Base-by-base conservation (phyloP, 2,329 filamentous ascomycete species). In the Hymenoscyphus repandus region DNA sequence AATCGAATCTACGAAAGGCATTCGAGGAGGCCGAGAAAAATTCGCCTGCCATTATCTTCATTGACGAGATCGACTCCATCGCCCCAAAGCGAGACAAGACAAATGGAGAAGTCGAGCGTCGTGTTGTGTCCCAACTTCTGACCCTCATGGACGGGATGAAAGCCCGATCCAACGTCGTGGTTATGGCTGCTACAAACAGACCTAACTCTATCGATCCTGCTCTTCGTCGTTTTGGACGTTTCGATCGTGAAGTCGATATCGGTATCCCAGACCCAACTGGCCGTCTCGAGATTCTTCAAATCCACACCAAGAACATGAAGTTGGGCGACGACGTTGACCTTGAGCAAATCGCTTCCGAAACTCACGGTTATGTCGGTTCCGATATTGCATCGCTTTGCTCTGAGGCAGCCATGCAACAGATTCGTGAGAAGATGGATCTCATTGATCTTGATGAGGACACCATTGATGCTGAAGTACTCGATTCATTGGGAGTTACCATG, bases 261-360 rank as follows among this genome's bases (percentile, higher is more conserved):
- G 91, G 92, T 66, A 95, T 97, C 61, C 93, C 93, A 48, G 93
- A 97, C 75, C 93, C 93, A 46, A 97, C 92, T 64, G 93, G 93
- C 58, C 93, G 93, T 80, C 87, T 99, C 34, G 93, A 99, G 80
- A 97, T 99, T 67, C 85, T 99, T 55, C 90, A 95, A 73, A 99
- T 99, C 62, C 93, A 99, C 81, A 99, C 93, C 72, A 99, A 99
- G 86, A 99, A 99, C 82, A 99, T 99, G 93, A 99, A 99, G 80
- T 83, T 99, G 55, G 90, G 74, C 53, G 93, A 97, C 52, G 93
- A 97, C 64, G 93, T 99, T 55, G 93, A 99, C 66, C 82, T 99
- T 40, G 92, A 96, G 77, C 86, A 90, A 66, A 96, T 99, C 66
- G 93, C 93, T 49, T 83, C 93, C 30, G 93, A 99, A 78, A 99